Percentiles rank a stretch among this genome's conserved stretches.
phyloP scores from a whole-genome alignment of 1,284 basidiomycete species.

The Anthracocystis setariae region DNA sequence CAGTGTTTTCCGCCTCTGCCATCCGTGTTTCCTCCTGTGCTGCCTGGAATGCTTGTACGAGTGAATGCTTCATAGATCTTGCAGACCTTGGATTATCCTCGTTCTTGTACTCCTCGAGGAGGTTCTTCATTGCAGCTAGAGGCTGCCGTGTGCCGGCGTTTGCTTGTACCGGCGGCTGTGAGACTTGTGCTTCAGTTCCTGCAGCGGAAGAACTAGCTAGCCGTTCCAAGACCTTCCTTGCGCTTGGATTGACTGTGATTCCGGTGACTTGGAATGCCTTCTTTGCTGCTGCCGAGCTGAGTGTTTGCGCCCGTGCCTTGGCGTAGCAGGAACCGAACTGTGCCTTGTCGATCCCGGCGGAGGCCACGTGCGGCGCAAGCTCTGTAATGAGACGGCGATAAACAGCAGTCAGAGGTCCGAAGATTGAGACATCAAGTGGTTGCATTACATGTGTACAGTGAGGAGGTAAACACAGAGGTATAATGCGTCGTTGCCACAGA shows the following conservation, averaged over 20 bases:
- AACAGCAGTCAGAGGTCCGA: neutral
- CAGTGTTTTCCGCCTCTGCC: neutral
- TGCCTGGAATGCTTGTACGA: constrained; percentile 2
- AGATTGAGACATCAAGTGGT: constrained; percentile 4
- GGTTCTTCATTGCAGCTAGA: neutral
- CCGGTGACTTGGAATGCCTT: constrained; percentile 18
- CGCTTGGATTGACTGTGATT: neutral
- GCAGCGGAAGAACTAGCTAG: neutral
- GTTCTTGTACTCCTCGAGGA: constrained; percentile 2
- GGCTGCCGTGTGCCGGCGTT: neutral
- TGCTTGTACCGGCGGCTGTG: neutral
- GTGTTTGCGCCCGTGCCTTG: constrained; percentile 7
- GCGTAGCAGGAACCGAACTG: constrained; percentile 10
- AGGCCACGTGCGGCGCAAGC: neutral
- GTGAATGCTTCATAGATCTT: neutral
- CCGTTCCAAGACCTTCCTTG: constrained; percentile 7
- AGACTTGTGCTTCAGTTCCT: neutral
- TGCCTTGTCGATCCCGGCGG: constrained; percentile 10
- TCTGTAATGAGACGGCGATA: neutral
- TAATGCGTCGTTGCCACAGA: neutral
- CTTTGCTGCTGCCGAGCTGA: neutral
- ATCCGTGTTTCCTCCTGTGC: neutral
- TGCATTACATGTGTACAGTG: constrained; percentile 4
- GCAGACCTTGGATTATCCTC: neutral
- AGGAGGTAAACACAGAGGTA: neutral